Percentiles rank a stretch among this genome's conserved stretches.
These are phyloP conservation scores for Isabelozyma rhagii DNA, from an alignment of 805 yeast genomes.

Conservation along the genomic window DNA sequence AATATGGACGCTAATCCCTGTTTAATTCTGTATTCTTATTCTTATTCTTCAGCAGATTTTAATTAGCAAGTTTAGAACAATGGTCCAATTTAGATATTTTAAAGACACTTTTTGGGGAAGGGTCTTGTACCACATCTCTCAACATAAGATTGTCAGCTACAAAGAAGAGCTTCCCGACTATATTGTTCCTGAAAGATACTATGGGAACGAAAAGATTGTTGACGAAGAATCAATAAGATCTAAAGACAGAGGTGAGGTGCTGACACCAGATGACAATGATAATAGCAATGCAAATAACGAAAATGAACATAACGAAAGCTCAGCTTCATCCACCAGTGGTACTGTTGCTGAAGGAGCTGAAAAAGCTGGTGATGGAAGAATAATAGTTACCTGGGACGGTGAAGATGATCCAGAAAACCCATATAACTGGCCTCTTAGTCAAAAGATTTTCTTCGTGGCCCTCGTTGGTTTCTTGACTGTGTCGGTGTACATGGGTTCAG, in stretches of 20 bases:
- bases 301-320: conserved; percentile 2
- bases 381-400: conserved; percentile 29
- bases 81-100: conserved; percentile 13
- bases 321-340: background rate
- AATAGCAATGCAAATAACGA: conserved; percentile 8
- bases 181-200: conserved; percentile 29
- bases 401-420: conserved; percentile 57
- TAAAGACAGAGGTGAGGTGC: conserved; percentile 1
- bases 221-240: conserved; percentile 3
- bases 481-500: conserved; percentile 55
- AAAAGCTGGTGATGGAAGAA: conserved; percentile 1
- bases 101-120: conserved; percentile 33
- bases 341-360: background rate
- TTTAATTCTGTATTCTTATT: background rate
- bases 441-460: conserved; percentile 35
- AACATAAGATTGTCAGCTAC: conserved; percentile 18
- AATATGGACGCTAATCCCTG: background rate
- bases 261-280: background rate
- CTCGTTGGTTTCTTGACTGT: conserved; percentile 46
- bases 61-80: background rate
- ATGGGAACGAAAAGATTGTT: conserved; percentile 5
- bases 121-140: conserved; percentile 22
- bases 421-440: conserved; percentile 47
- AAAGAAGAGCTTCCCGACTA: conserved; percentile 28
- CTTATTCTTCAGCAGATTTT: background rate